Base-by-base conservation (phyloP, 2,329 filamentous ascomycete species). In the Calonectria pseudoturangicola region DNA sequence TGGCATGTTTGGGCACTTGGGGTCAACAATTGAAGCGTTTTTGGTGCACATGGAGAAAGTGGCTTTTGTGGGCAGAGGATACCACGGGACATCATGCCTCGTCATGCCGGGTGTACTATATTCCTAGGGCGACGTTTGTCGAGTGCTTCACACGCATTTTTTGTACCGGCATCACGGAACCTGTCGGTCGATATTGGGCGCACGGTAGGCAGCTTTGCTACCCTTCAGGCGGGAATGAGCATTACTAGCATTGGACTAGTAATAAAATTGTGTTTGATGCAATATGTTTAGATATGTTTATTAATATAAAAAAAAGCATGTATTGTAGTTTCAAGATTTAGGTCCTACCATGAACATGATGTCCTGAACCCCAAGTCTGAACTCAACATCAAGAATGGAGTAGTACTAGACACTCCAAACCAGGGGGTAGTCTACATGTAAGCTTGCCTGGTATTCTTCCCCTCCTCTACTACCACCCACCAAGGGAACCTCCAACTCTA, bases 1-100 rank as follows among this genome's bases (percentile, higher is more conserved):
- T 79, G 76, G 75, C 71, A 75, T 76, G 70, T 77, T 73, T 75
- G 77, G 77, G 73, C 72, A 74, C 71, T 73, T 51, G 71, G 71
- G 75, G 65, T 73, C 36, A 73, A 75, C 72, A 68, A 51, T 66
- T 73, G 77, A 76, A 48, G 71, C 72, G 70, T 73, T 63, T 48
- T 68, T 68, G 72, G 58, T 75, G 73, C 72, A 68, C 67, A 67
- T 68, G 68, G 41, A 73, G 66, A 65, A 73, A 65, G 50, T 76
- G 75, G 71, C 70, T 72, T 63, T 68, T 72, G 70, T 67, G 69
- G 78, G 73, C 73, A 68, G 75, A 78, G 73, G 69, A 74, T 74
- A 71, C 63, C 72, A 62, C 65, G 68, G 50, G 64, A 47, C 67
- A 65, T 58, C 66, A 51, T 56, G 43, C 54, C 48, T 68, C 54